A percentile compares a stretch with the other conserved stretches of the same genome.
phyloP scores from a whole-genome alignment of 306 rosid genomes.

The Trifolium subterraneum region DNA sequence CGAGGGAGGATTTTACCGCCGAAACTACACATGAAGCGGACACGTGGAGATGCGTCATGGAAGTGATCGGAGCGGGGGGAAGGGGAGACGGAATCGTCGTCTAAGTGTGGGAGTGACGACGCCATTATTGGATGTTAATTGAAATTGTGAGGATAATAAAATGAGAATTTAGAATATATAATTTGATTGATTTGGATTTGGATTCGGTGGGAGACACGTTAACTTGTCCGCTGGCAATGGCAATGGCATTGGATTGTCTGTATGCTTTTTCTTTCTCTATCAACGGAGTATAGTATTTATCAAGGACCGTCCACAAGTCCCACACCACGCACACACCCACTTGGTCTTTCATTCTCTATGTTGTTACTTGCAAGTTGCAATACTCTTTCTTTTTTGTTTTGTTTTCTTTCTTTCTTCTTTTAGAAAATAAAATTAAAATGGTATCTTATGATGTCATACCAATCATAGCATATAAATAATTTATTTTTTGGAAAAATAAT shows the following conservation, averaged over 20 bases:
- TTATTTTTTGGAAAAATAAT: no score
- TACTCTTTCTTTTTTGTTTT: not conserved
- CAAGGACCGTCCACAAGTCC: not conserved
- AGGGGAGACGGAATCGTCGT: conserved; percentile 73
- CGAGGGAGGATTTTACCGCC: conserved; percentile 94
- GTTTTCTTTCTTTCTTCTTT: not conserved
- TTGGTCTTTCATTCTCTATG: not conserved
- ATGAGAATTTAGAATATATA: not conserved
- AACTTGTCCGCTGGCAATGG: conserved; percentile 24
- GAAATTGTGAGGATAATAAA: not conserved
- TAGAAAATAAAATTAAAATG: no score
- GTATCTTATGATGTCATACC: not conserved
- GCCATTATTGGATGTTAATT: not conserved
- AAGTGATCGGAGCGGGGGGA: conserved; percentile 77
- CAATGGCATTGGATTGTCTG: not conserved
- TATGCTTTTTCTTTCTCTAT: not conserved
- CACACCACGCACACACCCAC: not conserved
- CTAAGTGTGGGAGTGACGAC: conserved; percentile 51
- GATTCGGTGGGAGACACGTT: conserved; percentile 8
- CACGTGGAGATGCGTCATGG: conserved; percentile 55
- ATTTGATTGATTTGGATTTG: not conserved
- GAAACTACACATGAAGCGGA: conserved; percentile 96
- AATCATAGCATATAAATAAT: not conserved
- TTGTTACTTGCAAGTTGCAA: not conserved
- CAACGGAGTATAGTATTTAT: not conserved